Percentiles rank a stretch among this genome's conserved stretches.
Conservation (phyloP, 805 yeast species). For the Yamadazyma endophytica region DNA sequence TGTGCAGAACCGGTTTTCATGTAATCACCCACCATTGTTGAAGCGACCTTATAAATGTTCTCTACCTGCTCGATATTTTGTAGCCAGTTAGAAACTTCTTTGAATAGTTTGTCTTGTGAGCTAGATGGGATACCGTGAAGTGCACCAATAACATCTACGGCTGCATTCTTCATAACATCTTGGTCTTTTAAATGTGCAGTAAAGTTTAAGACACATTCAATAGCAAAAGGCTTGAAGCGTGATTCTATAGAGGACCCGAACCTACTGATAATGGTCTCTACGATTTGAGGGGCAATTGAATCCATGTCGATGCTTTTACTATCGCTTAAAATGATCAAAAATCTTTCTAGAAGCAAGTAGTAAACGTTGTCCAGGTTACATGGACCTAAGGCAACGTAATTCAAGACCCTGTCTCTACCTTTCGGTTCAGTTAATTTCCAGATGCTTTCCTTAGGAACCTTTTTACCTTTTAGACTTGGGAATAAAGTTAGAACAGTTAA, state of each 20-base stretch:
- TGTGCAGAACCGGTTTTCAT: constrained; percentile 3
- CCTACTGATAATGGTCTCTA: too few relatives aligned
- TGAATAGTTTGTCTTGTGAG: too few relatives aligned
- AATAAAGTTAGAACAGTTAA: constrained; percentile 37
- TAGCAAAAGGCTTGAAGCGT: constrained; percentile 4
- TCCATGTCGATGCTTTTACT: constrained; percentile 4
- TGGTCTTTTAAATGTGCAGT: too few relatives aligned
- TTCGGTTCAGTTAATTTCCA: constrained; percentile 50
- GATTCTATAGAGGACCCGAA: not conserved
- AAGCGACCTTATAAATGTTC: too few relatives aligned
- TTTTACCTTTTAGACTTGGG: constrained; percentile 12
- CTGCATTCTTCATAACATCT: too few relatives aligned
- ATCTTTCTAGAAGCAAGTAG: constrained; percentile 27
- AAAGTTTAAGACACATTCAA: constrained; percentile 4
- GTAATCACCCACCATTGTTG: constrained; percentile 2
- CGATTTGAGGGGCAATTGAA: too few relatives aligned
- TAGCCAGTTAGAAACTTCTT: too few relatives aligned
- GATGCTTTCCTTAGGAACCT: constrained; percentile 42
- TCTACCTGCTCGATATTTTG: too few relatives aligned
- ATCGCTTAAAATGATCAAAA: constrained; percentile 14
- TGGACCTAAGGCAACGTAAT: constrained; percentile 50
- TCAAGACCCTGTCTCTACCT: constrained; percentile 37
- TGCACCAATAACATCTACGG: too few relatives aligned
- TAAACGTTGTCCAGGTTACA: constrained; percentile 50
- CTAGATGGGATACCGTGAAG: too few relatives aligned